phyloP scores from a whole-genome alignment of 306 rosid genomes.

The Oemleria cerasiformis region DNA sequence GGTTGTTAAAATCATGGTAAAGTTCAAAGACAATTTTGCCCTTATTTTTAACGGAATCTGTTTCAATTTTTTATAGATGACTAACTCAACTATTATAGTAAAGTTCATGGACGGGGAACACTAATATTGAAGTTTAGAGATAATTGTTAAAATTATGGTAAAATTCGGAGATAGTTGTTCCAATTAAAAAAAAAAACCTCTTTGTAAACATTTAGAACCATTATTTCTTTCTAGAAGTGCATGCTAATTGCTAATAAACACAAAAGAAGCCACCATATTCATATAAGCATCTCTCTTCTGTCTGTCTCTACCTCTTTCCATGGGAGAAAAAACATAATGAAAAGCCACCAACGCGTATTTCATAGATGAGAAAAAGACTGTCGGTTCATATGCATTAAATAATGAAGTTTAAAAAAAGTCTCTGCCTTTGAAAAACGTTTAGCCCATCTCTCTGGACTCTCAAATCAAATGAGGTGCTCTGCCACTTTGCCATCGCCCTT shows the following conservation, averaged over 20 bases:
- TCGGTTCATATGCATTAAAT: conserved; percentile 4
- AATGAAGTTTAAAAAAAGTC: conserved; percentile 6
- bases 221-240: conserved; percentile 29
- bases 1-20: too few species aligned
- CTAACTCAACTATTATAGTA: too few species aligned
- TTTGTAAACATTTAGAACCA: neutral
- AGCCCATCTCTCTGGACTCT: conserved; percentile 9
- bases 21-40: too few species aligned
- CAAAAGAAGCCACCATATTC: neutral
- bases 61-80: too few species aligned
- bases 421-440: conserved; percentile 16
- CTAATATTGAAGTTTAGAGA: too few species aligned
- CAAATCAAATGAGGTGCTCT: conserved; percentile 15
- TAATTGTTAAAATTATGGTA: too few species aligned
- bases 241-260: neutral
- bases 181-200: neutral
- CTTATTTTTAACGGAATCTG: too few species aligned
- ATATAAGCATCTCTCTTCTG: neutral
- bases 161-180: too few species aligned
- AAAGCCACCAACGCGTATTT: conserved; percentile 5
- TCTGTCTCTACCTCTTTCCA: conserved; percentile 1
- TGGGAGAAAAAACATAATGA: neutral
- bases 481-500: conserved; percentile 25
- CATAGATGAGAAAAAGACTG: neutral
- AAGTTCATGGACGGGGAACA: too few species aligned